phyloP scores from a whole-genome alignment of 768 basidiomycete species.

The Suillus americanus region DNA sequence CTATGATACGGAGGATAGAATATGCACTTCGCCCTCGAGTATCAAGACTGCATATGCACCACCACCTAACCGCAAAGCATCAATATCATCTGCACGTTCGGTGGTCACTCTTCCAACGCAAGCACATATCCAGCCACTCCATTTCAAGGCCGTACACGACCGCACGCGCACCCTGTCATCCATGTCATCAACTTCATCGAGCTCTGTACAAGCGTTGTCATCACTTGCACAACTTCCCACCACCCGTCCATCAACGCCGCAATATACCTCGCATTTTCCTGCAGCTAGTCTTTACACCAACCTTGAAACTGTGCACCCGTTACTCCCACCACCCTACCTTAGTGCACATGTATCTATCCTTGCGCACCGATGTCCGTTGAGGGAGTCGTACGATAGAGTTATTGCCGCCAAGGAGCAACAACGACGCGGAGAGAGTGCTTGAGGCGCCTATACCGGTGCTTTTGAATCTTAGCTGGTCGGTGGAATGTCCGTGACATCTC shows the following conservation, averaged over 20 bases:
- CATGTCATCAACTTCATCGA: conserved; percentile 49
- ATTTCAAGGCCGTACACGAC: conserved; percentile 36
- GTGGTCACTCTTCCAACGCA: conserved; percentile 54
- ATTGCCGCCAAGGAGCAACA: conserved; percentile 50
- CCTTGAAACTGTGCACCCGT: conserved; percentile 63
- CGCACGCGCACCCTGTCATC: conserved; percentile 57
- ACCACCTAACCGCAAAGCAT: conserved; percentile 44
- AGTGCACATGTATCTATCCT: conserved; percentile 70
- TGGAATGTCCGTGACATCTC: conserved; percentile 3
- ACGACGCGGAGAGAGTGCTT: conserved; percentile 16
- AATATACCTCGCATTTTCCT: conserved; percentile 63
- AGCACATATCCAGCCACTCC: conserved; percentile 33
- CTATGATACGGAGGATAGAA: conserved; percentile 20
- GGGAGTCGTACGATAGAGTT: conserved; percentile 71
- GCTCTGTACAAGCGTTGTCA: conserved; percentile 52
- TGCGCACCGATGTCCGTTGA: conserved; percentile 60
- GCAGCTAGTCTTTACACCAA: conserved; percentile 52
- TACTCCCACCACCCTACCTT: conserved; percentile 72
- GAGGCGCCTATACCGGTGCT: not conserved
- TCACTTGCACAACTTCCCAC: conserved; percentile 56
- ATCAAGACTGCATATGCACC: conserved; percentile 34
- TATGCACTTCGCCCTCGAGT: conserved; percentile 39
- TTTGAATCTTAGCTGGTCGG: not conserved
- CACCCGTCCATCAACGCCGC: conserved; percentile 35
- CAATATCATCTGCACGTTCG: conserved; percentile 60